A percentile compares a stretch with the other conserved stretches of the same genome.
These are phyloP conservation scores for Cyclospora cayetanensis DNA, from an alignment of 169 alveolate genomes.

Conservation along the genomic window DNA sequence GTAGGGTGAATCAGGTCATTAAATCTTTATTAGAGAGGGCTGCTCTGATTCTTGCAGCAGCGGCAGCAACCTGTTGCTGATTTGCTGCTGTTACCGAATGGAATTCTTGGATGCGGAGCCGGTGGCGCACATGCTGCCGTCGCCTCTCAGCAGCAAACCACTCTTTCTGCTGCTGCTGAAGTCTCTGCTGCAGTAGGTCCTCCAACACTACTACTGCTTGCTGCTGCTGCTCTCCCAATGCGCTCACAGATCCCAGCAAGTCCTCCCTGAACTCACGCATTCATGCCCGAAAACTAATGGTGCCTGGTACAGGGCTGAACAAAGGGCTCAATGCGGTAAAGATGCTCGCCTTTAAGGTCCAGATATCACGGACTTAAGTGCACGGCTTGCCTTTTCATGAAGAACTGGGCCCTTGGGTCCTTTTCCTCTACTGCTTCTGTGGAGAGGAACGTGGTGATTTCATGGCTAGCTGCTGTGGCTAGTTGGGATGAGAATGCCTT, in stretches of 20 bases:
- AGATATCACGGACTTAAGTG: background rate
- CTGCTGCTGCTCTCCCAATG: background rate
- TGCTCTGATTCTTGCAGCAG: no score
- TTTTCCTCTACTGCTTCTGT: background rate
- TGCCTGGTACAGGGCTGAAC: background rate
- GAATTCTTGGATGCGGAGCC: no score
- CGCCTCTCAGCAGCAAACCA: no score
- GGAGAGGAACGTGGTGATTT: background rate
- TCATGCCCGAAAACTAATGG: background rate
- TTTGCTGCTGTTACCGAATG: no score
- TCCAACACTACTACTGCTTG: background rate
- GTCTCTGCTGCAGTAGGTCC: background rate
- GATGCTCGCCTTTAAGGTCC: background rate
- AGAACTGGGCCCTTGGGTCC: background rate
- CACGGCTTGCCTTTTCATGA: background rate
- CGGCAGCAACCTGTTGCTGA: no score
- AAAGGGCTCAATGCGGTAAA: no score
- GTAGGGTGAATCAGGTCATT: no score
- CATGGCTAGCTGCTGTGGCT: slow-evolving; percentile 5
- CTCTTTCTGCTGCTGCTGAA: background rate
- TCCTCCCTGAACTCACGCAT: background rate
- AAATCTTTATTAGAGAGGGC: no score
- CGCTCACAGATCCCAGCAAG: background rate
- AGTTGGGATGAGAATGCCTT: background rate
- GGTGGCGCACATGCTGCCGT: no score